Evolutionary conservation across 2,329 filamentous ascomycete genomes (phyloP).

Genomic region (Monilinia polystroma): DNA sequence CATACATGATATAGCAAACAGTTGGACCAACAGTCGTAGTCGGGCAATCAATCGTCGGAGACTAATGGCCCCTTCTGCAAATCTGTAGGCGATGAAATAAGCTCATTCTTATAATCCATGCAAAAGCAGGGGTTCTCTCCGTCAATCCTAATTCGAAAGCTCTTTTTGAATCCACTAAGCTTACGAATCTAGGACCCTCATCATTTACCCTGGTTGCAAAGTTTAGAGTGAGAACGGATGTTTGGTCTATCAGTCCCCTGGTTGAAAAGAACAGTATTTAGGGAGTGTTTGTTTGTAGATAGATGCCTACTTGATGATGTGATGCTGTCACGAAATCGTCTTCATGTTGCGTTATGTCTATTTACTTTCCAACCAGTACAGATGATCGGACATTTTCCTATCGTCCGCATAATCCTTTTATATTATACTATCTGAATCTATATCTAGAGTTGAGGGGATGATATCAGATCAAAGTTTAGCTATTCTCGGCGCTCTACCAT

Average conservation of each 20-base stretch:
- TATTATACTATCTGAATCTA: background rate
- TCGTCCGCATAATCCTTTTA: background rate
- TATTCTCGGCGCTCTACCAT: background rate
- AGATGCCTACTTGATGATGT: background rate
- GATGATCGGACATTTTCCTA: background rate
- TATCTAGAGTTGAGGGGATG: background rate
- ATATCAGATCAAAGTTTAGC: slow-evolving; percentile 16
- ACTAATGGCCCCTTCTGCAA: slow-evolving; percentile 15
- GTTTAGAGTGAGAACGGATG: background rate
- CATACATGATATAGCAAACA: background rate
- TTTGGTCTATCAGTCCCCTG: background rate
- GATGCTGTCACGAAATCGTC: background rate
- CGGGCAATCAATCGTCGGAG: slow-evolving; percentile 3
- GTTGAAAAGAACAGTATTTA: background rate
- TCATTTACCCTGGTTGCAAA: slow-evolving; percentile 1
- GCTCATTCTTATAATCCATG: slow-evolving; percentile 7
- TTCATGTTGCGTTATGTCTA: background rate
- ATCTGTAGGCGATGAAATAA: slow-evolving; percentile 17
- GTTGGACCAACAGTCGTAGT: slow-evolving; percentile 1
- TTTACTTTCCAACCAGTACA: background rate
- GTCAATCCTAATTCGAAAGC: slow-evolving; percentile 15
- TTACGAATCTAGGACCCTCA: slow-evolving; percentile 19
- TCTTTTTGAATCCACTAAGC: slow-evolving; percentile 15
- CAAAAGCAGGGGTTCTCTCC: background rate
- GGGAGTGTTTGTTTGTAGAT: background rate